Conservation (phyloP, 257 asterid genomes). For the Forsythia viridissima region DNA sequence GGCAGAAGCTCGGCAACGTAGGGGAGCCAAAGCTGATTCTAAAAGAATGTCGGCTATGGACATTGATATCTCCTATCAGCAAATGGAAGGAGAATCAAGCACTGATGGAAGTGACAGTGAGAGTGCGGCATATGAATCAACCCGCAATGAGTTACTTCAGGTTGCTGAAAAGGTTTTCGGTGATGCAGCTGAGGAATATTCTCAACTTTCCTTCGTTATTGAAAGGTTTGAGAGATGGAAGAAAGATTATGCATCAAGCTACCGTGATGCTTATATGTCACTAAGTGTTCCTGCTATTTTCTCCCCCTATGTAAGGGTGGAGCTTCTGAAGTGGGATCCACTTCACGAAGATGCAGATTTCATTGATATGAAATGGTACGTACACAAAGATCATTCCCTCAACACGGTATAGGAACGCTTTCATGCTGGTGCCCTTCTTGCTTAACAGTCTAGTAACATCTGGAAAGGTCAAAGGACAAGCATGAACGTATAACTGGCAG, state of each 20-base stretch:
- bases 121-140: slow-evolving; percentile 73
- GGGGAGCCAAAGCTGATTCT: slow-evolving; percentile 69
- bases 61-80: slow-evolving; percentile 48
- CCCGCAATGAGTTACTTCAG: slow-evolving; percentile 69
- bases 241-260: slow-evolving; percentile 73
- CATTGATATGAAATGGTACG: slow-evolving; percentile 85
- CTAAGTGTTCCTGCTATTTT: slow-evolving; percentile 72
- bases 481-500: not conserved
- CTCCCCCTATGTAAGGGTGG: slow-evolving; percentile 92
- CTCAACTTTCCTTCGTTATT: slow-evolving; percentile 71
- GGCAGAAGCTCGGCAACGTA: slow-evolving; percentile 60
- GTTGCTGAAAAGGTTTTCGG: slow-evolving; percentile 77
- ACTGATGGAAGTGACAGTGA: slow-evolving; percentile 98
- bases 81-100: slow-evolving; percentile 92
- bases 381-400: not conserved
- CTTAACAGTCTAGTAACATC: not conserved
- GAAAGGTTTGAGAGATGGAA: slow-evolving; percentile 83
- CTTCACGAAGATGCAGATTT: slow-evolving; percentile 87
- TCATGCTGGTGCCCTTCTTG: not conserved
- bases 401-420: slow-evolving; percentile 3
- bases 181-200: slow-evolving; percentile 85
- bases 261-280: slow-evolving; percentile 94
- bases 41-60: slow-evolving; percentile 60
- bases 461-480: not conserved
- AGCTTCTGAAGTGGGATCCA: slow-evolving; percentile 99